A percentile compares a stretch with the other conserved stretches of the same genome.
These are phyloP conservation scores for Cytospora piceicola DNA, from an alignment of 2,329 filamentous ascomycete genomes.

Conservation along the genomic window DNA sequence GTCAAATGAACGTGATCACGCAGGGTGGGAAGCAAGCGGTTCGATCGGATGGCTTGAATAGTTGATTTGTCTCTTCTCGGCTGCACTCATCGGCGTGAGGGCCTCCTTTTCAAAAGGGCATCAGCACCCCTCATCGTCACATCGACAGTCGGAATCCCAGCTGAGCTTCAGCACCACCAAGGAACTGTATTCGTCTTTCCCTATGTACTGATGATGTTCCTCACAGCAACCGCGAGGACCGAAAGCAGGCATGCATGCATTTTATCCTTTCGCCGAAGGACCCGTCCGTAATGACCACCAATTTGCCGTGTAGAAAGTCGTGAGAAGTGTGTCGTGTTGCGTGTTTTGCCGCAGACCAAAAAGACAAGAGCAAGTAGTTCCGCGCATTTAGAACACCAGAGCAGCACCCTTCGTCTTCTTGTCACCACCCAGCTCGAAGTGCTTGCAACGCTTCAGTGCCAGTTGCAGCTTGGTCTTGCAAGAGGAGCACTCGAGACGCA, in stretches of 20 bases:
- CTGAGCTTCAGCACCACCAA: slow-evolving; percentile 26
- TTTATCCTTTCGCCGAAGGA: slow-evolving; percentile 32
- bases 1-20: not conserved
- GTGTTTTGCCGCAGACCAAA: slow-evolving; percentile 30
- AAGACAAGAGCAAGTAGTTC: slow-evolving; percentile 26
- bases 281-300: slow-evolving; percentile 31
- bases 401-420: slow-evolving; percentile 99
- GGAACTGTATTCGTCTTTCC: slow-evolving; percentile 28
- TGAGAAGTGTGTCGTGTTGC: slow-evolving; percentile 27
- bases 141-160: slow-evolving; percentile 18
- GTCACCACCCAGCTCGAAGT: slow-evolving; percentile 99
- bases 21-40: not conserved
- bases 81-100: slow-evolving; percentile 18
- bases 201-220: slow-evolving; percentile 30
- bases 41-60: slow-evolving; percentile 21
- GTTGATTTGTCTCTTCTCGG: slow-evolving; percentile 25
- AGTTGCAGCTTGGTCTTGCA: slow-evolving; percentile 99
- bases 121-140: slow-evolving; percentile 24
- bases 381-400: slow-evolving; percentile 88
- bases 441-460: slow-evolving; percentile 99
- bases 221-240: slow-evolving; percentile 30
- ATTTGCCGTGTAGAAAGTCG: slow-evolving; percentile 31
- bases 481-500: slow-evolving; percentile 94
- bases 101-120: slow-evolving; percentile 10
- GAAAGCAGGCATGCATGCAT: slow-evolving; percentile 31